Evolutionary conservation across 306 rosid species (phyloP), one percentile per base, ranked within the genome.

Genomic region (Psophocarpus tetragonolobus): DNA sequence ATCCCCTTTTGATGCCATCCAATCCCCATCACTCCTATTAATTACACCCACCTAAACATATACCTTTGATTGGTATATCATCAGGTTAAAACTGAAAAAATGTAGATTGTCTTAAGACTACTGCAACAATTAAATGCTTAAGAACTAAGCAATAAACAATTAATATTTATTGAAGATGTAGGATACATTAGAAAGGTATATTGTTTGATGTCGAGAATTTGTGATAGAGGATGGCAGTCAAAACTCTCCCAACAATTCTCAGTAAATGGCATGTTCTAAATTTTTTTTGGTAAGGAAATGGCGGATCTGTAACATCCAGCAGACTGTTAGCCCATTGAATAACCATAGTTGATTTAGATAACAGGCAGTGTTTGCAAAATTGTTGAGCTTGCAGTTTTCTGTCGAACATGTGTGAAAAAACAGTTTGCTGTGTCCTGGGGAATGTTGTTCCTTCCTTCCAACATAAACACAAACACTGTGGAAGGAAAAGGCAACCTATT

Each of bases 321-420:
- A 66, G 71, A 73, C 33, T 53, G 29, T 73, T 80, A 27, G 45
- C 15, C 30, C 45, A 36, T 71, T 56, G 58, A 62, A 71, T 61
- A 38, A 24, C 29, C 70, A 7, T 50, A 26, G 30, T 57, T 78
- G 64, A 32, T 78, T 32, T 18, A 63, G 48, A 63, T 51, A 80
- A 24, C 15, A 6, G 73, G 56, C 73, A n/a, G 29, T 33, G 68
- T 57, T 42, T 65, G 51, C 13, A 36, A 41, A 54, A 54, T 73
- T 50, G 73, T 24, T 13, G 62, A 80, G 61, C 6, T 21, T 53
- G 15, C 0, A 3, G 7, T 21, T 53, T 21, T 21, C 4, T 53
- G 30, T 8, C 20, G 24, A 53, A 11, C 26, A 3, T 20, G 26
- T 20, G 4, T 2, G 3, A 2, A 7, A 17, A 42, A 7, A 21